Conservation (phyloP, 768 basidiomycete genomes). For the Boletus rubescentipes region DNA sequence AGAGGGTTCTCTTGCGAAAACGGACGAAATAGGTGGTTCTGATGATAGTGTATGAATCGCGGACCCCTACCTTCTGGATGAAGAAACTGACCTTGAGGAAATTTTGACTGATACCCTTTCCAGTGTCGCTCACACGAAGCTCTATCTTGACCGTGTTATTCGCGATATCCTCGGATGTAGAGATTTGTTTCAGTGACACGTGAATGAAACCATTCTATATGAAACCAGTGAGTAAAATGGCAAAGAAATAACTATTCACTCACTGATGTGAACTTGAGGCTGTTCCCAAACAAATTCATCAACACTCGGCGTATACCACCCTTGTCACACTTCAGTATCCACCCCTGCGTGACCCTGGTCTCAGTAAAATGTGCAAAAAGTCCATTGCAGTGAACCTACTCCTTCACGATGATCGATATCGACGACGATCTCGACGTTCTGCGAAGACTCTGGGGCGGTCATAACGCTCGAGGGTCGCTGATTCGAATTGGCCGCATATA, state of each 20-base stretch:
- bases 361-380: conserved; percentile 5
- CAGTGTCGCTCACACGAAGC: conserved; percentile 83
- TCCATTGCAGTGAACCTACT: conserved; percentile 41
- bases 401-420: conserved; percentile 74
- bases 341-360: conserved; percentile 54
- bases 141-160: conserved; percentile 72
- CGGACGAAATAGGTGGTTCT: conserved; percentile 95
- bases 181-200: conserved; percentile 74
- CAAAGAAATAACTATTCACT: conserved; percentile 21
- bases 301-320: conserved; percentile 88
- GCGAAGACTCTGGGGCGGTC: conserved; percentile 33
- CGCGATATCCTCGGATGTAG: conserved; percentile 50
- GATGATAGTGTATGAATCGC: conserved; percentile 1
- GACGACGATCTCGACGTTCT: conserved; percentile 81
- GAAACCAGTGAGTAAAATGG: conserved; percentile 2
- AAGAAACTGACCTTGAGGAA: conserved; percentile 70
- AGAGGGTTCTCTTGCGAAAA: conserved; percentile 97
- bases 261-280: conserved; percentile 87
- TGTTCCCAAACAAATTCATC: conserved; percentile 95
- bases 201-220: conserved; percentile 84
- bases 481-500: conserved; percentile 74
- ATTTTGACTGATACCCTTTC: conserved; percentile 93
- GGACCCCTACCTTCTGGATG: neutral
- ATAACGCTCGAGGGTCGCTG: conserved; percentile 44
- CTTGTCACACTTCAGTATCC: conserved; percentile 85